A percentile compares a stretch with the other conserved stretches of the same genome.
phyloP scores from a whole-genome alignment of 208 protist species.

The Acanthamoeba sp. region DNA sequence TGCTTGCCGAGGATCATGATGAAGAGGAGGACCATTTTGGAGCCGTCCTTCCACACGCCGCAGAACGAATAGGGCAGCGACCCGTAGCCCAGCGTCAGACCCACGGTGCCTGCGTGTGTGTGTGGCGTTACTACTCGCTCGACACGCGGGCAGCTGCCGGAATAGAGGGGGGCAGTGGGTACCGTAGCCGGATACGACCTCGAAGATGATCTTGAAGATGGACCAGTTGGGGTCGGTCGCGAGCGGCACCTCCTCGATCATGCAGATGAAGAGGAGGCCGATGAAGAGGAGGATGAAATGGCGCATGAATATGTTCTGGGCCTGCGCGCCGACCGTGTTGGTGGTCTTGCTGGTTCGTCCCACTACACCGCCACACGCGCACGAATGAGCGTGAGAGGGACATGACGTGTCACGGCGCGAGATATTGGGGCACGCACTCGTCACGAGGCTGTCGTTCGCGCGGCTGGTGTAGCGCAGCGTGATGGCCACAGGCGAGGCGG shows the following conservation, averaged over 20 bases:
- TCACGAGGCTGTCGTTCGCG: too few relatives aligned
- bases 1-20: constrained; percentile 68
- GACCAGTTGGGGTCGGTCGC: neutral
- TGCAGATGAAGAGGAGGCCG: constrained; percentile 9
- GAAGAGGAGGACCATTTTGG: constrained; percentile 12
- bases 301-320: neutral
- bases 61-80: neutral
- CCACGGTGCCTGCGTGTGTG: neutral
- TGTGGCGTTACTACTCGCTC: neutral
- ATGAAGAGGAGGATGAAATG: constrained; percentile 6
- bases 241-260: constrained; percentile 23
- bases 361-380: too few relatives aligned
- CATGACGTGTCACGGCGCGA: too few relatives aligned
- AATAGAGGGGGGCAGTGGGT: neutral
- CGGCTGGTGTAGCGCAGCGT: constrained; percentile 40
- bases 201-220: constrained; percentile 70
- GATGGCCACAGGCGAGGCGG: constrained; percentile 17
- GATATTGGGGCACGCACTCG: too few relatives aligned
- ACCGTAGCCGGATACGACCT: constrained; percentile 56
- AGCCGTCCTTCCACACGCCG: neutral
- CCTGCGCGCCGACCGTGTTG: neutral
- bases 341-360: too few relatives aligned
- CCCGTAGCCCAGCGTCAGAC: constrained; percentile 43
- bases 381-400: too few relatives aligned
- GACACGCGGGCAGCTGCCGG: neutral